Conservation (phyloP, 768 basidiomycete genomes). For the Kwoniella heveanensis region DNA sequence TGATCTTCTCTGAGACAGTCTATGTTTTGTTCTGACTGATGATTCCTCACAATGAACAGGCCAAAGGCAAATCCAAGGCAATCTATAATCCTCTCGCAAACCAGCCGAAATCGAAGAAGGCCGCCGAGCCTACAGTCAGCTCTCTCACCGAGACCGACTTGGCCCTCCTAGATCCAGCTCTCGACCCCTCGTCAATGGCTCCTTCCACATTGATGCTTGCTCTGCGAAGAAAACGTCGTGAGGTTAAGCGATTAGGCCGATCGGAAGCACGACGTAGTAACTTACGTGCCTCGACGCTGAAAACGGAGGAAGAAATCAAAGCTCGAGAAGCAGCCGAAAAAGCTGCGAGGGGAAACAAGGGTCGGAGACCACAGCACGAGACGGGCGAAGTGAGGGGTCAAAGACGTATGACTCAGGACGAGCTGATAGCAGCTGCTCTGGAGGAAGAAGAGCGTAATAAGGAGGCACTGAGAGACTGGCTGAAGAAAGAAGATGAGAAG, state of each 20-base stretch:
- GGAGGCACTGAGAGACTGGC: constrained; percentile 48
- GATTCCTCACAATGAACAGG: constrained; percentile 15
- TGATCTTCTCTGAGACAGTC: neutral
- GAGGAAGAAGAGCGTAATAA: constrained; percentile 53
- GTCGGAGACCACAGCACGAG: constrained; percentile 39
- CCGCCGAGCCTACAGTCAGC: constrained; percentile 7
- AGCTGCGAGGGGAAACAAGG: constrained; percentile 22
- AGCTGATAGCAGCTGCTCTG: constrained; percentile 51
- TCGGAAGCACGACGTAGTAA: constrained; percentile 42
- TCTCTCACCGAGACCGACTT: neutral
- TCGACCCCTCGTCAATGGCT: constrained; percentile 41
- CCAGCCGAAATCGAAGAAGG: constrained; percentile 19
- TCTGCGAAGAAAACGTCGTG: constrained; percentile 42
- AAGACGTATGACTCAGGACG: constrained; percentile 47
- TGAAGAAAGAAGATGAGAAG: constrained; percentile 51
- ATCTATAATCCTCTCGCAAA: constrained; percentile 38
- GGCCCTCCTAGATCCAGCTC: constrained; percentile 22
- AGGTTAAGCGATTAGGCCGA: constrained; percentile 34
- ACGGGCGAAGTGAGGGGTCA: constrained; percentile 38
- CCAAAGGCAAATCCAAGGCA: constrained; percentile 46
- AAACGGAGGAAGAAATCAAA: constrained; percentile 42
- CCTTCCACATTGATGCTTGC: constrained; percentile 45
- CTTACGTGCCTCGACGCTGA: constrained; percentile 43
- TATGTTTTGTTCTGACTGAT: neutral
- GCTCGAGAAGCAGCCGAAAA: constrained; percentile 32